phyloP scores from a whole-genome alignment of 164 flowering plant genomes.

The Platanus orientalis region DNA sequence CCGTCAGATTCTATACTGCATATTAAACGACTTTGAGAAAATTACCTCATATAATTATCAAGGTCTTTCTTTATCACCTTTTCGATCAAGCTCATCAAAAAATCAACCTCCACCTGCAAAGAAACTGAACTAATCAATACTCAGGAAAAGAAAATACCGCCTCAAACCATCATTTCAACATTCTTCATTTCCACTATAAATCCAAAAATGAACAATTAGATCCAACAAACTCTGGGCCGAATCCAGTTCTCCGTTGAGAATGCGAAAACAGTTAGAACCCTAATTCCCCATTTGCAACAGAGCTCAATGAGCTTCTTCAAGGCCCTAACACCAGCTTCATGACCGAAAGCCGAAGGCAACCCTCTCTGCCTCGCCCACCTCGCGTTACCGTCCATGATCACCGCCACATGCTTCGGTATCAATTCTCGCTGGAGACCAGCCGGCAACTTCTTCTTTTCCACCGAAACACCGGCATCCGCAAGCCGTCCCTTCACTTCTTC shows the following conservation, averaged over 20 bases:
- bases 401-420: constrained; percentile 70
- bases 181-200: too few species aligned
- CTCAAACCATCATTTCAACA: background rate
- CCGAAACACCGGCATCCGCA: background rate
- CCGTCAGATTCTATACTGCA: too few species aligned
- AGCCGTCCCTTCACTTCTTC: constrained; percentile 5
- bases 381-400: constrained; percentile 71
- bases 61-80: constrained; percentile 36
- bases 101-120: constrained; percentile 57
- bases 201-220: background rate
- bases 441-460: constrained; percentile 26
- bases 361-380: constrained; percentile 63
- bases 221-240: constrained; percentile 41
- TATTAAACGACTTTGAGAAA: background rate
- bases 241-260: constrained; percentile 67
- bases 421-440: constrained; percentile 35
- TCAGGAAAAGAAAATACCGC: background rate
- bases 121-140: constrained; percentile 5
- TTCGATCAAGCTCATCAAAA: constrained; percentile 55
- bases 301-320: constrained; percentile 37
- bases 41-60: constrained; percentile 40
- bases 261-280: constrained; percentile 63
- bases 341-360: constrained; percentile 35
- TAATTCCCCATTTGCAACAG: constrained; percentile 50
- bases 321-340: constrained; percentile 53